Conservation (phyloP, 441 rosid species). For the Adansonia gregorii region DNA sequence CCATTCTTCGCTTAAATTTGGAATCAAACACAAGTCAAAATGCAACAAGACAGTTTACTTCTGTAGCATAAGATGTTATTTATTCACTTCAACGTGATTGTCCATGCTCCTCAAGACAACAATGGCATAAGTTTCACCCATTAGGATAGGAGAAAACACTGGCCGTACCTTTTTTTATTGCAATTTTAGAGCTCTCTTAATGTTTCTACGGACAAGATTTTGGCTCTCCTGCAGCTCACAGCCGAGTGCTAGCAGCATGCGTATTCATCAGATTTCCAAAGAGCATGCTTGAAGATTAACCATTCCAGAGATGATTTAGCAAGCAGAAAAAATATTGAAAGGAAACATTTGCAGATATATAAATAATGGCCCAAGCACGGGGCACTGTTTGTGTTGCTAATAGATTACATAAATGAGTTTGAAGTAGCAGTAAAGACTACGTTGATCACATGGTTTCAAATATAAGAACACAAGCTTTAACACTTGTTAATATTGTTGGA, state of each 20-base stretch:
- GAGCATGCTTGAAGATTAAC: not conserved
- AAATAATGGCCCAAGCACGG: not conserved
- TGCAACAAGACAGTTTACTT: not conserved
- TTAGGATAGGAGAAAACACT: too few relatives aligned
- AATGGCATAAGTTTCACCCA: too few relatives aligned
- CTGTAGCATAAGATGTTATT: not conserved
- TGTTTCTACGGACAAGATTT: not conserved
- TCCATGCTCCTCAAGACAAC: not conserved
- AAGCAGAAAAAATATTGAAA: not conserved
- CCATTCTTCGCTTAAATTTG: not conserved
- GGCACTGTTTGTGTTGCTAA: not conserved
- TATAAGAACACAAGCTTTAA: not conserved
- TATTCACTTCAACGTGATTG: slow-evolving; percentile 4
- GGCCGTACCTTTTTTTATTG: too few relatives aligned
- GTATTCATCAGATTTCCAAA: not conserved
- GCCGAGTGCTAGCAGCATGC: not conserved
- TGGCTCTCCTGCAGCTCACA: not conserved
- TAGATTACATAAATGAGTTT: not conserved
- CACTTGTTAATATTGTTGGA: not conserved
- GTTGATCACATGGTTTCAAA: not conserved
- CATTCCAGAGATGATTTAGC: not conserved
- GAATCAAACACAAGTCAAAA: not conserved
- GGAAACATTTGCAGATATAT: not conserved
- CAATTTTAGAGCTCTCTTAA: too few relatives aligned
- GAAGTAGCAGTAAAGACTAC: not conserved